phyloP scores from a whole-genome alignment of 139 green algal genomes.

The Cymbomonas tetramitiformis region DNA sequence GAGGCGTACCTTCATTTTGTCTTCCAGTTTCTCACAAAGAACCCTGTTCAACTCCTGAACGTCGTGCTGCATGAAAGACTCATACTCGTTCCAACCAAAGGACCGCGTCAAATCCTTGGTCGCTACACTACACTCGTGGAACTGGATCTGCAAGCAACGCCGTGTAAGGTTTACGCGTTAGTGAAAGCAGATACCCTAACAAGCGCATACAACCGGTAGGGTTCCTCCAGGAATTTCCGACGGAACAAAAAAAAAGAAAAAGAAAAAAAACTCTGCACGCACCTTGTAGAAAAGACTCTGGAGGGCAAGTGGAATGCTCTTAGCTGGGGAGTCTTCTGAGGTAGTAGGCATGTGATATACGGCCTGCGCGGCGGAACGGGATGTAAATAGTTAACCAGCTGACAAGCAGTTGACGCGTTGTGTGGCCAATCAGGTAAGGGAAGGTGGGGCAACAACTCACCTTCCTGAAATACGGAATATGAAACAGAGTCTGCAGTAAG shows the following conservation, averaged over 20 bases:
- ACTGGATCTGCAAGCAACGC: no score
- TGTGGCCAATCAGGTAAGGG: no score
- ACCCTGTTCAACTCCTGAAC: conserved; percentile 94
- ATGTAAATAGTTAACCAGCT: no score
- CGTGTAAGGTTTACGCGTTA: no score
- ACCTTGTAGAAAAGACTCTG: conserved; percentile 81
- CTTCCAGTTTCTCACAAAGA: conserved; percentile 88
- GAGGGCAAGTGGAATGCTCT: conserved; percentile 78
- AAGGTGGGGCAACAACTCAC: no score
- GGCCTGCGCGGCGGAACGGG: no score
- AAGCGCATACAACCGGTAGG: no score
- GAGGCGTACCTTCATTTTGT: conserved; percentile 98
- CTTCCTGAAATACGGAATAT: conserved; percentile 78
- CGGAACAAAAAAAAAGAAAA: no score
- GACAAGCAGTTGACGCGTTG: no score
- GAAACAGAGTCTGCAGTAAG: conserved; percentile 89
- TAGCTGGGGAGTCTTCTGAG: conserved; percentile 32
- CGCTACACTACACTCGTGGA: conserved; percentile 38
- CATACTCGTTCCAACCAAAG: conserved; percentile 86
- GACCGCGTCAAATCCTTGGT: conserved; percentile 90
- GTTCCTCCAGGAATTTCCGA: no score
- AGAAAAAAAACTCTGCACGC: no score
- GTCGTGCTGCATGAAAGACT: conserved; percentile 95
- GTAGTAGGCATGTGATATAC: conserved; percentile 92
- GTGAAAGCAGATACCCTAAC: no score